These are phyloP conservation scores for Lodderomyces margitis DNA, from an alignment of 1,139 yeast species.

Conservation along the genomic window DNA sequence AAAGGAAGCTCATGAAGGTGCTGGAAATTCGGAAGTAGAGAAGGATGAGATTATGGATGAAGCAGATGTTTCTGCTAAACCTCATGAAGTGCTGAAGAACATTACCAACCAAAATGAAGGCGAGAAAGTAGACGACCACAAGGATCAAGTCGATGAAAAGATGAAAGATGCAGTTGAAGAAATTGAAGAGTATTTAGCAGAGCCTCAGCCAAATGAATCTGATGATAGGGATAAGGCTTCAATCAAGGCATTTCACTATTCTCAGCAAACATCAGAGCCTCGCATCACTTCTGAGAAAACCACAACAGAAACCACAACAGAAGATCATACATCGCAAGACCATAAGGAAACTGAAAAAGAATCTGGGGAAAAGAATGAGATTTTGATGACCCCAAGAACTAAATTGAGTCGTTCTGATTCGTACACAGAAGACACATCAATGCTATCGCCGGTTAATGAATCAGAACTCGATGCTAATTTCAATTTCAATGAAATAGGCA, in stretches of 20 bases:
- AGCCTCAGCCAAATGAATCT: not conserved
- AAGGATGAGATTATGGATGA: too few species aligned
- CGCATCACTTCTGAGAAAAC: not conserved
- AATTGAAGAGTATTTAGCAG: not conserved
- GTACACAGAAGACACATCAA: conserved; percentile 20
- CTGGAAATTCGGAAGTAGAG: too few species aligned
- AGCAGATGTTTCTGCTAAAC: not conserved
- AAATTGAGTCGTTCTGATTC: conserved; percentile 8
- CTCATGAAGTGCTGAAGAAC: not conserved
- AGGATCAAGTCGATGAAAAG: not conserved
- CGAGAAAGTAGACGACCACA: not conserved
- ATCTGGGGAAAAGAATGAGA: not conserved
- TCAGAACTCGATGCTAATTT: conserved; percentile 17
- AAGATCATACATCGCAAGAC: not conserved
- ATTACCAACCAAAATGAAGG: not conserved
- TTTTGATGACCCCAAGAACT: conserved; percentile 3
- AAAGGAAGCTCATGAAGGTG: too few species aligned
- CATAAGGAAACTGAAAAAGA: conserved; percentile 1
- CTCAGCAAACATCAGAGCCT: not conserved
- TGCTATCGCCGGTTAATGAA: conserved; percentile 24
- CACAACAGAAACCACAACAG: not conserved
- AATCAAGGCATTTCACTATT: too few species aligned
- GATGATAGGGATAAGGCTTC: conserved; percentile 1
- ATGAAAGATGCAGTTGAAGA: conserved; percentile 5
- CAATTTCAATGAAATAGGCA: conserved; percentile 16